These are phyloP conservation scores for Hemisphaericaspora xylanilytica DNA, from an alignment of 1,139 yeast genomes.

Conservation along the genomic window DNA sequence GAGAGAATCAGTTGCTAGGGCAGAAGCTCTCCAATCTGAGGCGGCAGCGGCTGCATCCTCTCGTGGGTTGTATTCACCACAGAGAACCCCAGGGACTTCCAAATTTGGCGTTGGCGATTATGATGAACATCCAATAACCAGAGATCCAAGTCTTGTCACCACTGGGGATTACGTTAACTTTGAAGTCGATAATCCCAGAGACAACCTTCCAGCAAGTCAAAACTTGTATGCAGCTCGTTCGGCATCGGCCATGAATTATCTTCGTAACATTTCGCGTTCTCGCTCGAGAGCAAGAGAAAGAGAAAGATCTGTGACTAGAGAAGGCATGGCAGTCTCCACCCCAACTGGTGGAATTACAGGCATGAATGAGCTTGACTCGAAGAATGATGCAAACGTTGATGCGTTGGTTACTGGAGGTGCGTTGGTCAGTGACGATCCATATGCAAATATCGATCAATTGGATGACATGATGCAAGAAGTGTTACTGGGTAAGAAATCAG, in stretches of 20 bases:
- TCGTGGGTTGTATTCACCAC: conserved; percentile 1
- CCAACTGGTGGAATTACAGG: conserved; percentile 5
- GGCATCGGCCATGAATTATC: conserved; percentile 44
- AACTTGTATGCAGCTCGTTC: conserved; percentile 32
- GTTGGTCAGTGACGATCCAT: conserved; percentile 47
- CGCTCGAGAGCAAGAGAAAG: conserved; percentile 44
- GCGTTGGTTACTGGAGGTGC: conserved; percentile 47
- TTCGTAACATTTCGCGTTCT: conserved; percentile 62
- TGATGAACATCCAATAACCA: conserved; percentile 18
- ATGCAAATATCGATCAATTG: conserved; percentile 37
- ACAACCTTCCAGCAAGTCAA: conserved; percentile 15
- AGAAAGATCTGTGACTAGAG: conserved; percentile 7
- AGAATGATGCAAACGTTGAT: conserved; percentile 43
- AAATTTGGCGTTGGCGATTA: conserved; percentile 8
- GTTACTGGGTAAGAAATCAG: conserved; percentile 19
- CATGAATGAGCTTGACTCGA: conserved; percentile 33
- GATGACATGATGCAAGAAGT: conserved; percentile 44
- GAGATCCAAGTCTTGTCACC: conserved; percentile 45
- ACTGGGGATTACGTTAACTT: conserved; percentile 52
- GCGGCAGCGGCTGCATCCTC: conserved; percentile 4
- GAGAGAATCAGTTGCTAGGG: conserved; percentile 51
- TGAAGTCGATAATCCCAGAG: conserved; percentile 39
- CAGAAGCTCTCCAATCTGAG: conserved; percentile 27
- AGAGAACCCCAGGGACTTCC: conserved; percentile 1
- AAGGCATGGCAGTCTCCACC: conserved; percentile 12